Evolutionary conservation across 2,329 filamentous ascomycete genomes (phyloP).

Genomic region (Metarhizium anisopliae): DNA sequence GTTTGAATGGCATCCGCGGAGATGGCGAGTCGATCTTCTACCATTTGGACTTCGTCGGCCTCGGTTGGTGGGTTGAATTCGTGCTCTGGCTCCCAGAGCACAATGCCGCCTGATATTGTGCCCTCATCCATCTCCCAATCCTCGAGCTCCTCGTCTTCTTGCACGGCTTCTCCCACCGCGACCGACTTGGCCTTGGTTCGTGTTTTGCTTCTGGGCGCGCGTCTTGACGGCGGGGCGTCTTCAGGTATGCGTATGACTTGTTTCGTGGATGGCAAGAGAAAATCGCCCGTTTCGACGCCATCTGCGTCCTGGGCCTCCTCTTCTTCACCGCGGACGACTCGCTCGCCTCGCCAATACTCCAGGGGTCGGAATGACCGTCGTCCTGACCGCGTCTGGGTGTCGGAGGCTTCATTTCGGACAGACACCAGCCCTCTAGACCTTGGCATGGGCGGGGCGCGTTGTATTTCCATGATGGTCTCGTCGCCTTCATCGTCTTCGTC

Average conservation of each 20-base stretch:
- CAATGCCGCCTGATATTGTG: slow-evolving; percentile 52
- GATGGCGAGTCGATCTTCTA: slow-evolving; percentile 48
- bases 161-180: slow-evolving; percentile 24
- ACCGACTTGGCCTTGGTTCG: slow-evolving; percentile 21
- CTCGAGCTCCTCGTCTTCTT: slow-evolving; percentile 48
- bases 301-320: slow-evolving; percentile 49
- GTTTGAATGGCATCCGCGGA: slow-evolving; percentile 47
- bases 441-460: slow-evolving; percentile 46
- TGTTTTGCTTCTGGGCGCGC: slow-evolving; percentile 17
- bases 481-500: slow-evolving; percentile 32
- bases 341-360: slow-evolving; percentile 81
- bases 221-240: slow-evolving; percentile 33
- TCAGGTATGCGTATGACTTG: slow-evolving; percentile 65
- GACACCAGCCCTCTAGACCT: slow-evolving; percentile 46
- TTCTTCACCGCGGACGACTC: slow-evolving; percentile 46
- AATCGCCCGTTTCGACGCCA: slow-evolving; percentile 32
- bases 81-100: slow-evolving; percentile 52
- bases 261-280: slow-evolving; percentile 62
- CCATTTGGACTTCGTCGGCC: slow-evolving; percentile 45
- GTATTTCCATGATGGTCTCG: slow-evolving; percentile 37
- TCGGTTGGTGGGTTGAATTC: slow-evolving; percentile 43
- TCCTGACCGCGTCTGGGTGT: slow-evolving; percentile 62
- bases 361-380: slow-evolving; percentile 71
- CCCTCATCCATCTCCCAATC: slow-evolving; percentile 65
- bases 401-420: slow-evolving; percentile 39